Percentiles rank a stretch among this genome's conserved stretches.
Conservation (phyloP, 768 basidiomycete species). For the Phanerodontia chrysosporium region DNA sequence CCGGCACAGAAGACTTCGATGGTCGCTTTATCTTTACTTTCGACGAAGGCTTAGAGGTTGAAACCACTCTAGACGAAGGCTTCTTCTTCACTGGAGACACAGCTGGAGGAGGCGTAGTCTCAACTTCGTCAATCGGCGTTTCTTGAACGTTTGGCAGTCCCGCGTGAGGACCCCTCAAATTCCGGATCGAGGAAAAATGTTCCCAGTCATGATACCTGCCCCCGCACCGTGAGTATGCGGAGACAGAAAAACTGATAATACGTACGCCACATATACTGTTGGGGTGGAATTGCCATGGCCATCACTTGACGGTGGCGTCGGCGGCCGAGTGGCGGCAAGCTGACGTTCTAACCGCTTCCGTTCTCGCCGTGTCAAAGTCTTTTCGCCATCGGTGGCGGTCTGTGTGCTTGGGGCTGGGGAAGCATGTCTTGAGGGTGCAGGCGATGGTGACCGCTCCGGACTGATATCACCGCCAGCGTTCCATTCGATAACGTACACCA, state of each 20-base stretch:
- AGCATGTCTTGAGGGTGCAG: conserved; percentile 19
- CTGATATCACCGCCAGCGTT: conserved; percentile 47
- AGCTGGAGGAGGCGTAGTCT: conserved; percentile 19
- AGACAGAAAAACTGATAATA: conserved; percentile 23
- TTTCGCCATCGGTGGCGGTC: conserved; percentile 37
- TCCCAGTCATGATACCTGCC: conserved; percentile 89
- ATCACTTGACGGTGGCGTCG: conserved; percentile 20
- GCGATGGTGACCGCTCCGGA: conserved; percentile 17
- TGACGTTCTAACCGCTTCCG: conserved; percentile 29
- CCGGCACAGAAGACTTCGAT: conserved; percentile 3
- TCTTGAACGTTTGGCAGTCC: conserved; percentile 69
- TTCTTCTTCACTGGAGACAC: conserved; percentile 33
- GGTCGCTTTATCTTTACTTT: conserved; percentile 20
- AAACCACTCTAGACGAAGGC: conserved; percentile 12
- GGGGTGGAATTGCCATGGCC: conserved; percentile 32
- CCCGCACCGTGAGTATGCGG: conserved; percentile 2
- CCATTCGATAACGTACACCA: conserved; percentile 90
- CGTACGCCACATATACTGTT: conserved; percentile 88
- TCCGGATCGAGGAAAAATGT: conserved; percentile 92
- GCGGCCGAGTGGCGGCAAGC: conserved; percentile 16
- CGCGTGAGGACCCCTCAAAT: conserved; percentile 75
- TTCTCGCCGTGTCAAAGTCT: conserved; percentile 38
- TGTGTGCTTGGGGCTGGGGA: conserved; percentile 25
- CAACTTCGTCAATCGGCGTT: conserved; percentile 29
- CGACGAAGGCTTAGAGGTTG: conserved; percentile 18